phyloP scores from a whole-genome alignment of 139 green algal species.

The Coelastrella sp. region DNA sequence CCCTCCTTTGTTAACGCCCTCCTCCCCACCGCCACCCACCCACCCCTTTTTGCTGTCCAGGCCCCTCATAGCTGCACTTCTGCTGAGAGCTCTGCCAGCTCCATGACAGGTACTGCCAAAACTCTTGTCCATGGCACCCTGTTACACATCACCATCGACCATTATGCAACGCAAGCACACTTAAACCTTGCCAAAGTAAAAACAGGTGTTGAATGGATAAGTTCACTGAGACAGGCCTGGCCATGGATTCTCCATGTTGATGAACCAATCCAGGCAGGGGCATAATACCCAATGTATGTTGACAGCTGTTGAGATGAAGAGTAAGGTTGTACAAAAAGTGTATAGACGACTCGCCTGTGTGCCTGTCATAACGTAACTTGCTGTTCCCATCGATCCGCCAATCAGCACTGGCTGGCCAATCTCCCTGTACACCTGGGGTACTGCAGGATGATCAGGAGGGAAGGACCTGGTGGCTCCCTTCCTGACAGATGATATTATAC shows the following conservation, averaged over 20 bases:
- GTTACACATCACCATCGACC: background rate
- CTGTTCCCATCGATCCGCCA: constrained; percentile 22
- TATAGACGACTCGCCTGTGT: background rate
- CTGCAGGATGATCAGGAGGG: constrained; percentile 89
- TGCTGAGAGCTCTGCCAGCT: constrained; percentile 6
- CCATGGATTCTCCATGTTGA: too few relatives aligned
- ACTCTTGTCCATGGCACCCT: constrained; percentile 27
- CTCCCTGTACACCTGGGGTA: constrained; percentile 89
- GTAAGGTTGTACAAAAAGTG: background rate
- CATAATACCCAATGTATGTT: too few relatives aligned
- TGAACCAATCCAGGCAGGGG: too few relatives aligned
- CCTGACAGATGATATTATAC: too few relatives aligned
- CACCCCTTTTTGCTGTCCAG: constrained; percentile 32
- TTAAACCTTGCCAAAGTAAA: too few relatives aligned
- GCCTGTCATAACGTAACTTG: constrained; percentile 35
- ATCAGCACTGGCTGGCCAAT: constrained; percentile 83
- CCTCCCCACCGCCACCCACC: too few relatives aligned
- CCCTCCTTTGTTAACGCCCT: too few relatives aligned
- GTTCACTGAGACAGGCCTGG: too few relatives aligned
- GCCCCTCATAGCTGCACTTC: constrained; percentile 21
- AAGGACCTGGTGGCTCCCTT: constrained; percentile 94
- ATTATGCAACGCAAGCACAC: too few relatives aligned
- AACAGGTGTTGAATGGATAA: too few relatives aligned
- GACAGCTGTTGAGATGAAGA: too few relatives aligned
- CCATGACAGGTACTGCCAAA: constrained; percentile 42